Evolutionary conservation across 75 land plant genomes (phyloP).

Genomic region (Cupressus sempervirens): DNA sequence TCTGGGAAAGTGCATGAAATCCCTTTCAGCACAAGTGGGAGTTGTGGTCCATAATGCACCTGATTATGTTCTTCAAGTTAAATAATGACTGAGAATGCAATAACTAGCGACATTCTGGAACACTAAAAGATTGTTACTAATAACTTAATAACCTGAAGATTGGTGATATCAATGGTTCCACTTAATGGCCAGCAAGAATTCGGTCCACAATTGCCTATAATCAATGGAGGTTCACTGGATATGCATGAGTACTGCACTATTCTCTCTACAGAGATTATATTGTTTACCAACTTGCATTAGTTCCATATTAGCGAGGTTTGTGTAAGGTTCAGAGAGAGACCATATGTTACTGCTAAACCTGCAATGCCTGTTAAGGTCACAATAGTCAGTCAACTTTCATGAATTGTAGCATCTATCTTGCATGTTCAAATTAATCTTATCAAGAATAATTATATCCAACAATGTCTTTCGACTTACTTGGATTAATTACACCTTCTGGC

Average conservation of each 20-base stretch:
- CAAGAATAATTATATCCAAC: neutral
- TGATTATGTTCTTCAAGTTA: neutral
- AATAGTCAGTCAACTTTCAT: neutral
- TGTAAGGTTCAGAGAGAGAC: constrained; percentile 57
- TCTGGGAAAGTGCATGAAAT: constrained; percentile 48
- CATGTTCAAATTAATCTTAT: neutral
- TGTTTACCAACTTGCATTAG: constrained; percentile 68
- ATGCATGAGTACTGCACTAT: constrained; percentile 66
- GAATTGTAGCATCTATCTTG: neutral
- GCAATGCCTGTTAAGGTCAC: constrained; percentile 48
- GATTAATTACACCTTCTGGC: constrained; percentile 54
- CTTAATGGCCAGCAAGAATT: constrained; percentile 52
- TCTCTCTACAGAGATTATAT: constrained; percentile 84
- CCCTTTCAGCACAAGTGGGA: too few relatives aligned
- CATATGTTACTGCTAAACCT: constrained; percentile 81
- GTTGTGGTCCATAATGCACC: too few relatives aligned
- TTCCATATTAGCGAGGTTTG: constrained; percentile 58
- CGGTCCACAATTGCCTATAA: constrained; percentile 37
- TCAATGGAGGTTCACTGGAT: constrained; percentile 73
- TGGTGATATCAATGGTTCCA: constrained; percentile 46
- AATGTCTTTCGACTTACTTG: constrained; percentile 37
- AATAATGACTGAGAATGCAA: neutral
- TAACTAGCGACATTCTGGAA: neutral
- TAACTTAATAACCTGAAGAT: constrained; percentile 58
- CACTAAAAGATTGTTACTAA: neutral